A percentile compares a stretch with the other conserved stretches of the same genome.
phyloP scores from a whole-genome alignment of 495 filamentous ascomycete genomes.

The Pyronema omphalodes region DNA sequence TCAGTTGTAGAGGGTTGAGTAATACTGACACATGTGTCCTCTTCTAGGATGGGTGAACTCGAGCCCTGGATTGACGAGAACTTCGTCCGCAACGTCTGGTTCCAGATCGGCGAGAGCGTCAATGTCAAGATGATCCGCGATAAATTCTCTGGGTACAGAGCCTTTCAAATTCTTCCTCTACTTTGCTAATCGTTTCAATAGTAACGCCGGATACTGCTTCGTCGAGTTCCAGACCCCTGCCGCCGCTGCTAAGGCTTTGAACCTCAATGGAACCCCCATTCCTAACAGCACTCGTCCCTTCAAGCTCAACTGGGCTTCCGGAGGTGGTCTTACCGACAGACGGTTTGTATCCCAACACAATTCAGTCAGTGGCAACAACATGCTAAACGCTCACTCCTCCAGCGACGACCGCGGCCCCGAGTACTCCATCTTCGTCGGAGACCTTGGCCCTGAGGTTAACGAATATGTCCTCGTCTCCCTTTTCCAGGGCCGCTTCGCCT shows the following conservation, averaged over 20 bases:
- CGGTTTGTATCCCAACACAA: constrained; percentile 36
- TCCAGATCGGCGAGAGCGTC: constrained; percentile 74
- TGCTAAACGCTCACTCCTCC: not conserved
- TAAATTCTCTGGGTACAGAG: constrained; percentile 87
- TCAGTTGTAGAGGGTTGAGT: not conserved
- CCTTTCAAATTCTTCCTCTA: not conserved
- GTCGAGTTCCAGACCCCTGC: constrained; percentile 76
- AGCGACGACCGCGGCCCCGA: constrained; percentile 94
- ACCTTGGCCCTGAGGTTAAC: constrained; percentile 95
- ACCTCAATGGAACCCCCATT: constrained; percentile 73
- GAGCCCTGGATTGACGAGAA: constrained; percentile 99
- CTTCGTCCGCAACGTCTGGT: constrained; percentile 89
- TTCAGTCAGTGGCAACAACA: not conserved
- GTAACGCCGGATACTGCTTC: constrained; percentile 98
- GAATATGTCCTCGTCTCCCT: constrained; percentile 94
- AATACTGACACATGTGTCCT: not conserved
- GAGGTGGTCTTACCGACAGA: constrained; percentile 84
- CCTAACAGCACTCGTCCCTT: constrained; percentile 89
- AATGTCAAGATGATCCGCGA: constrained; percentile 99
- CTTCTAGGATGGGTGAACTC: constrained; percentile 89
- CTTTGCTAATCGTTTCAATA: constrained; percentile 30
- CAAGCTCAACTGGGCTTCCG: constrained; percentile 98
- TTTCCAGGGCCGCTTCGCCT: constrained; percentile 88
- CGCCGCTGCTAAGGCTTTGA: constrained; percentile 76
- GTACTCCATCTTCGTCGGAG: constrained; percentile 92